Evolutionary conservation across 139 green algal species (phyloP), one percentile per base, ranked within the genome.

Genomic region (Chlamydomonas incerta): DNA sequence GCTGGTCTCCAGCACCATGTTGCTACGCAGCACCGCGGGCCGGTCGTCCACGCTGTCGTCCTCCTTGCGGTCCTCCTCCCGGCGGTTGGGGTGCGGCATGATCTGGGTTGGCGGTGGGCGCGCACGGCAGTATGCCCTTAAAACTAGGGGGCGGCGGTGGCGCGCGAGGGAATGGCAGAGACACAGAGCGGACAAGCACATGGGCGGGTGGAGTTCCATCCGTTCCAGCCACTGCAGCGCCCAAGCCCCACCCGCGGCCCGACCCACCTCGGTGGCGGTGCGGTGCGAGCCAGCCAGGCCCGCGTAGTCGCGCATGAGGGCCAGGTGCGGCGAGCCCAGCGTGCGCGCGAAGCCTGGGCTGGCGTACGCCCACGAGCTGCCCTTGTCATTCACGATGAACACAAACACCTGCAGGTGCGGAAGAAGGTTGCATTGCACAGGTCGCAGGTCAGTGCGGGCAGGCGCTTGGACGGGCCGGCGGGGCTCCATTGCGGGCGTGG

Each of bases 311-410:
- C 92, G 90, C 80, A 95, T 77, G 57, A 88, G 69, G 65, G 50
- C 70, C 62, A 95, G 89, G 70, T 93, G 74, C 24, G 65, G 57
- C 18, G 73, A 81, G 57, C 58, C 75, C 15, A 93, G 71, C 1
- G 90, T 79, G 0, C 65, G 41, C 1, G 71, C 83, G 72, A 94
- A 95, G 21, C 92, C 89, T 14, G 92, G 92, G 0, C 89, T 91
- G 5, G 92, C 89, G 66, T 95, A 95, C 4, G 90, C 89, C 92
- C 92, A 95, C 29, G 87, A 92, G 31, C 76, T 91, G 67, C 92
- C 92, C 72, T 95, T 95, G 80, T 93, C 92, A 33, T 94, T 95
- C 24, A 92, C 88, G 18, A 93, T 86, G 81, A 95, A 95, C 68
- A 93, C 83, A 77, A 94, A 94, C 24, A 94, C 89, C 91, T 94